Evolutionary conservation across 257 asterid genomes (phyloP).

Genomic region (Hygrophila difformis): DNA sequence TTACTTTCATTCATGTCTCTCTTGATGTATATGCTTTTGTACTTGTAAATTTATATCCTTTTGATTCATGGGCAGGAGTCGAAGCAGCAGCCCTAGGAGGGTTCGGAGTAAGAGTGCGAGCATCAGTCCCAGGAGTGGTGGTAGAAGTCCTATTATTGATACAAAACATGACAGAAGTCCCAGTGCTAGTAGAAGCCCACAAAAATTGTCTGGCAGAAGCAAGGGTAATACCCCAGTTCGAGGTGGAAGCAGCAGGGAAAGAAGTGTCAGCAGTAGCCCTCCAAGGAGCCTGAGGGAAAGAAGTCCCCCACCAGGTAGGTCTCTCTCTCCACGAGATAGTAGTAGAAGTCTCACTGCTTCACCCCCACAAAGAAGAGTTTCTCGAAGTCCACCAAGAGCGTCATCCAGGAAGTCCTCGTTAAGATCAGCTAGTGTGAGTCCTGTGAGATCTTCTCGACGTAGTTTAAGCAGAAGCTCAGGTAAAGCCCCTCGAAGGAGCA

Average conservation of each 20-base stretch:
- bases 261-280: constrained; percentile 27
- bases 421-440: constrained; percentile 54
- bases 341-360: constrained; percentile 27
- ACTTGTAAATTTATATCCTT: no score
- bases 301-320: constrained; percentile 45
- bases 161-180: constrained; percentile 44
- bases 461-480: constrained; percentile 42
- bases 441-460: constrained; percentile 46
- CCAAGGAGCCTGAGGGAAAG: constrained; percentile 40
- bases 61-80: constrained; percentile 66
- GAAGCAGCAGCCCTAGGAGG: constrained; percentile 56
- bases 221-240: constrained; percentile 32
- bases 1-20: constrained; percentile 16
- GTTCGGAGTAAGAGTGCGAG: constrained; percentile 84
- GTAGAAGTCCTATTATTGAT: constrained; percentile 42
- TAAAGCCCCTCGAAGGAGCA: constrained; percentile 52
- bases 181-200: constrained; percentile 53
- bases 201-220: constrained; percentile 25
- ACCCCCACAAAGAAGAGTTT: background rate
- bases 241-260: constrained; percentile 23
- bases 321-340: constrained; percentile 25
- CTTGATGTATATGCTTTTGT: no score
- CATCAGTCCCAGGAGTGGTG: constrained; percentile 68
- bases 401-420: constrained; percentile 48
- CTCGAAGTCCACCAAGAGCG: constrained; percentile 35